Conservation (phyloP, 2,329 filamentous ascomycete genomes). For the Apiospora malaysiana region DNA sequence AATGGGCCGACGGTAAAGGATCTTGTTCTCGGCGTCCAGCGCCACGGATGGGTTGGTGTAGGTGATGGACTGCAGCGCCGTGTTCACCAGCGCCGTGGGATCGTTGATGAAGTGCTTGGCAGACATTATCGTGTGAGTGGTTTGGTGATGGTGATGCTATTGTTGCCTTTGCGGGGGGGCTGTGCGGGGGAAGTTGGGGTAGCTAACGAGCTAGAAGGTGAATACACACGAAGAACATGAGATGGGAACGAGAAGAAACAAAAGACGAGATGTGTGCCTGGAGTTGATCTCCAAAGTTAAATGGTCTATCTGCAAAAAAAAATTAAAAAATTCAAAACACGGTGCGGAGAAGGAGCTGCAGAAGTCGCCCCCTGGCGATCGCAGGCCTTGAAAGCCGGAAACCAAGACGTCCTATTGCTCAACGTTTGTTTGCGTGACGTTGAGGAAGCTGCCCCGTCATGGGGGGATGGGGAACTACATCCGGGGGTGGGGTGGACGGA, state of each 20-base stretch:
- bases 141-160: not conserved
- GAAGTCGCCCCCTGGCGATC: not conserved
- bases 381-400: not conserved
- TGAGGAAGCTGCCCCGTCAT: not conserved
- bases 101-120: constrained; percentile 91
- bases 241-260: not conserved
- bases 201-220: not conserved
- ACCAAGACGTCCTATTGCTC: constrained; percentile 12
- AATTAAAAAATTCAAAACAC: too few species aligned
- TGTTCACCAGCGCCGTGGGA: constrained; percentile 76
- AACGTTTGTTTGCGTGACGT: constrained; percentile 11
- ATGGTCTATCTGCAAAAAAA: not conserved
- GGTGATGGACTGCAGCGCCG: constrained; percentile 78
- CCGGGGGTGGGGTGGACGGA: constrained; percentile 10
- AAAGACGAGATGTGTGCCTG: not conserved
- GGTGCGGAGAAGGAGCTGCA: not conserved
- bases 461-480: constrained; percentile 4
- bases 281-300: constrained; percentile 9
- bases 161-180: not conserved
- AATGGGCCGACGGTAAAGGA: constrained; percentile 74
- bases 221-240: not conserved
- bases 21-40: constrained; percentile 80
- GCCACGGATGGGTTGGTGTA: constrained; percentile 84
- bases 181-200: constrained; percentile 7
- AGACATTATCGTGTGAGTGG: constrained; percentile 47